Evolutionary conservation across 129 eudicot species (phyloP), one percentile per base, ranked within the genome.

Genomic region (Escallonia herrerae): DNA sequence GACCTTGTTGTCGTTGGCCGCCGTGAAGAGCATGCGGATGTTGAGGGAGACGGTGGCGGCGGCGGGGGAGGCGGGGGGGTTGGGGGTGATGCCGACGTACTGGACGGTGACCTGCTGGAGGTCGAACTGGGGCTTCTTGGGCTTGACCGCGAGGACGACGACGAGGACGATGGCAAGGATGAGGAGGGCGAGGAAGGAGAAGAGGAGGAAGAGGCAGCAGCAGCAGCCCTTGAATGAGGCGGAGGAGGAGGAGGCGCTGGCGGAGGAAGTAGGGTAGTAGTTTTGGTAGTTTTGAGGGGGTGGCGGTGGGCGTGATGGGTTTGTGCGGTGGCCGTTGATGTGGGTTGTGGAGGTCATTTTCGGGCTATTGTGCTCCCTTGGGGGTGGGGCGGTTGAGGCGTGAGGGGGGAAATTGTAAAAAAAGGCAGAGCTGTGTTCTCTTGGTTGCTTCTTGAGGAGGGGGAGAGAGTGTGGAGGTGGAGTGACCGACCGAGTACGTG

Each of bases 221-320:
- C 96, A 89, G 66, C 99, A 94, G 79, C 99, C 99, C 70, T 83
- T 85, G 67, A 94, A 55, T 4, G 95, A 80, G 65, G 98, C 90
- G 51, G 87, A 15, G 66, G 97, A 85, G 70, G 90, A 76, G 62
- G 75, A 71, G 33, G 75, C 7, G 33, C 33, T 22, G 33, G 33
- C 33, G 33, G 33, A 0, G 46, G 77, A 48, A 39, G 66, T 72
- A 6, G 87, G 84, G 53, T 73, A 77, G 68, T 76, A 69, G 77
- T 57, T 79, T 59, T 72, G 81, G 71, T 57, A 60, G 73, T 63
- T 70, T 43, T 22, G 33, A 22, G 33, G 33, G 33, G 51, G 66
- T 22, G 65, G 47, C 56, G 74, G 69, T 10, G 65, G 74, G 69
- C 69, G 78, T 22, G 33, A 22, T 66, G 65, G 80, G 72, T 62